Evolutionary conservation across 1,139 yeast species (phyloP).

Genomic region (Ogataea hybrid): DNA sequence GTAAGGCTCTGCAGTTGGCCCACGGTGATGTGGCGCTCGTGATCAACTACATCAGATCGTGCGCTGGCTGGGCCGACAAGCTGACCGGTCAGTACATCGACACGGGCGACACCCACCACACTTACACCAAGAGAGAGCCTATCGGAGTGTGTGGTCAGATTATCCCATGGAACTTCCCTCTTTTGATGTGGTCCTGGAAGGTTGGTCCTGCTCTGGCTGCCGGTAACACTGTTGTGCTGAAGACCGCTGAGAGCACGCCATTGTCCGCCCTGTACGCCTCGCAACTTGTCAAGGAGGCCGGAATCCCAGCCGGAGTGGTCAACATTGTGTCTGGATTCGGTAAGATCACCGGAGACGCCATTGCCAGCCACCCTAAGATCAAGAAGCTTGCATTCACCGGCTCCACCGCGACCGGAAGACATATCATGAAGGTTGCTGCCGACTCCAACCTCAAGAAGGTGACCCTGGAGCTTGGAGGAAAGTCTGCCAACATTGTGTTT

Average conservation of each 20-base stretch:
- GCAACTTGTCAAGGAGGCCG: slow-evolving; percentile 61
- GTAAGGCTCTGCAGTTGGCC: slow-evolving; percentile 63
- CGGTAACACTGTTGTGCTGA: slow-evolving; percentile 77
- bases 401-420: slow-evolving; percentile 78
- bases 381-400: slow-evolving; percentile 86
- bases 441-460: slow-evolving; percentile 70
- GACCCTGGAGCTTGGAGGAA: slow-evolving; percentile 84
- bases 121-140: slow-evolving; percentile 62
- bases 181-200: slow-evolving; percentile 84
- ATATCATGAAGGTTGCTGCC: slow-evolving; percentile 71
- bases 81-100: slow-evolving; percentile 66
- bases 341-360: slow-evolving; percentile 72
- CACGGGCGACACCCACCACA: slow-evolving; percentile 60
- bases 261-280: slow-evolving; percentile 70
- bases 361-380: slow-evolving; percentile 64
- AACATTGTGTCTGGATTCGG: slow-evolving; percentile 80
- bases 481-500: slow-evolving; percentile 78
- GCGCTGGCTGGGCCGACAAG: slow-evolving; percentile 85
- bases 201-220: slow-evolving; percentile 81
- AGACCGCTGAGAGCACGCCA: slow-evolving; percentile 84
- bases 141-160: slow-evolving; percentile 80
- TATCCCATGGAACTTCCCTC: slow-evolving; percentile 89
- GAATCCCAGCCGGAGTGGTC: slow-evolving; percentile 77
- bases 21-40: slow-evolving; percentile 58
- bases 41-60: slow-evolving; percentile 58